Conservation (phyloP, 768 basidiomycete genomes). For the Gloeostereum incarnatum region DNA sequence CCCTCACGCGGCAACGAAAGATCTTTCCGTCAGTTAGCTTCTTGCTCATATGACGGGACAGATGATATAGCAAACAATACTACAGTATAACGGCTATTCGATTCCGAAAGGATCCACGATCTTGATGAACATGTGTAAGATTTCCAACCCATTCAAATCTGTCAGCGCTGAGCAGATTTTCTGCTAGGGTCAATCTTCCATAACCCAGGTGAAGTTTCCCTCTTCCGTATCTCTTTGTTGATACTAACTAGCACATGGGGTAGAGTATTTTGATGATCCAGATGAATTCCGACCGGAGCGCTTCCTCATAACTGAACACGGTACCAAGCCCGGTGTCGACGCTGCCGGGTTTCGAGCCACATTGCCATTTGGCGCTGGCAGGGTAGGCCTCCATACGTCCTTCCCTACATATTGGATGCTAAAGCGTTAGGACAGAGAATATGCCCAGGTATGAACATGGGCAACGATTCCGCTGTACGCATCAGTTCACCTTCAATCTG, state of each 20-base stretch:
- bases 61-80: no score
- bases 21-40: not conserved
- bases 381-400: not conserved
- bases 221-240: not conserved
- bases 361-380: conserved; percentile 7
- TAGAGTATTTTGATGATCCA: conserved; percentile 12
- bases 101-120: conserved; percentile 8
- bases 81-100: conserved; percentile 5
- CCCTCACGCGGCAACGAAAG: not conserved
- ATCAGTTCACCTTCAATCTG: not conserved
- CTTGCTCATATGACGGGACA: not conserved
- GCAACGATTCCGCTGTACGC: not conserved
- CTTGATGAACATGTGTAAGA: conserved; percentile 9
- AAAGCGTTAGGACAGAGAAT: not conserved
- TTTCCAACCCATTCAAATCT: not conserved
- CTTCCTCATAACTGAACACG: conserved; percentile 9
- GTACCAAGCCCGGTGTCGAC: conserved; percentile 9
- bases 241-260: not conserved
- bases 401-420: not conserved
- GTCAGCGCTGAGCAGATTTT: not conserved
- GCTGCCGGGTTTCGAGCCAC: conserved; percentile 5
- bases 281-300: conserved; percentile 15
- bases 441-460: not conserved
- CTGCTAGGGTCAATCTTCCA: conserved; percentile 16
- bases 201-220: conserved; percentile 5